A percentile compares a stretch with the other conserved stretches of the same genome.
Evolutionary conservation across 2,329 filamentous ascomycete genomes (phyloP).

Genomic region (Falciphora oryzae): DNA sequence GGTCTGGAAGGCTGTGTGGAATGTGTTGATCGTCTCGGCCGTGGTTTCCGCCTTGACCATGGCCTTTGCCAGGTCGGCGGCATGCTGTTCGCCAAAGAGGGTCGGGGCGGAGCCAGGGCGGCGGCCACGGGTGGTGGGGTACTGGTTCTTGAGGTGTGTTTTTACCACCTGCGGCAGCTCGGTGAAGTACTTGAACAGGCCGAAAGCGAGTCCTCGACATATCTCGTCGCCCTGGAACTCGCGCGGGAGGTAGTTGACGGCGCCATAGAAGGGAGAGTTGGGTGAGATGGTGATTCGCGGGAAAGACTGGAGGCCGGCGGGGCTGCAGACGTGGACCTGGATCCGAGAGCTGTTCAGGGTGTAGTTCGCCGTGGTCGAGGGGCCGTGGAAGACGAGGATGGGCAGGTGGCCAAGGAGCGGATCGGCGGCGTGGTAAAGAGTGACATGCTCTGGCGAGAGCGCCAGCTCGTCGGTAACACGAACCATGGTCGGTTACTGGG

Average conservation of each 20-base stretch:
- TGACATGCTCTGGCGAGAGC: constrained; percentile 74
- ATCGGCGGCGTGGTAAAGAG: constrained; percentile 85
- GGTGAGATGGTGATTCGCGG: constrained; percentile 89
- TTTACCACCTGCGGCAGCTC: constrained; percentile 78
- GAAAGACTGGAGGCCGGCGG: constrained; percentile 84
- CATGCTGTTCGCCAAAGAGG: constrained; percentile 87
- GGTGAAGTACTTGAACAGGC: constrained; percentile 87
- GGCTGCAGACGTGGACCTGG: constrained; percentile 86
- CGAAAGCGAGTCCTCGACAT: constrained; percentile 85
- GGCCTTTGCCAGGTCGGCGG: constrained; percentile 78
- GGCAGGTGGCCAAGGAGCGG: constrained; percentile 74
- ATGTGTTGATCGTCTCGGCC: constrained; percentile 61
- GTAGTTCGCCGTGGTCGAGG: constrained; percentile 82
- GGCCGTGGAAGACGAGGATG: constrained; percentile 85
- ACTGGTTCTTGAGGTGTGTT: constrained; percentile 57
- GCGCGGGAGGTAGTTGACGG: constrained; percentile 82
- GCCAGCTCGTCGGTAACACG: constrained; percentile 72
- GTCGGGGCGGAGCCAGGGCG: constrained; percentile 59
- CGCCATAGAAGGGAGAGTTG: constrained; percentile 83
- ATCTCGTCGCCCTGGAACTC: constrained; percentile 95
- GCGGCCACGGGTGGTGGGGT: constrained; percentile 46
- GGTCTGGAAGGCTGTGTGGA: constrained; percentile 72
- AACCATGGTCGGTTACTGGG: constrained; percentile 63
- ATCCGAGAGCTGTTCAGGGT: constrained; percentile 87
- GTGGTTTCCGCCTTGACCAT: constrained; percentile 78